Conservation (phyloP, 306 rosid genomes). For the Trichosanthes cucumerina region DNA sequence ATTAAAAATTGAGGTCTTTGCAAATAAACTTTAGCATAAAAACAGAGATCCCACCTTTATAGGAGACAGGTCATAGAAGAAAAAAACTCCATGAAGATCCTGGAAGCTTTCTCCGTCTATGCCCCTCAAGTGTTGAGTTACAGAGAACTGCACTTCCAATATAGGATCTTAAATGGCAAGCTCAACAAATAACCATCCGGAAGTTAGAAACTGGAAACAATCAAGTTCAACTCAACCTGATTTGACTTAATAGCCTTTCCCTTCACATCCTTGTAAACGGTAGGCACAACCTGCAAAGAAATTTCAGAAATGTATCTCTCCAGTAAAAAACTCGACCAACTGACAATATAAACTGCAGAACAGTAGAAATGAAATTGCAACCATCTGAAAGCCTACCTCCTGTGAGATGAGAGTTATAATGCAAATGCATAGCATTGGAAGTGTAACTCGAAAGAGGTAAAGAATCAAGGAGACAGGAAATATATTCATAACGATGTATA, state of each 20-base stretch:
- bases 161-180: not conserved
- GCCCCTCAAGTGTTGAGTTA: slow-evolving; percentile 76
- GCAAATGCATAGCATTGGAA: not conserved
- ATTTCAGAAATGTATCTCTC: not conserved
- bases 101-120: slow-evolving; percentile 61
- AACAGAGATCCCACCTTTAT: slow-evolving; percentile 49
- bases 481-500: not conserved
- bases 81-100: slow-evolving; percentile 89
- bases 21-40: slow-evolving; percentile 8
- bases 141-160: slow-evolving; percentile 71
- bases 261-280: slow-evolving; percentile 66
- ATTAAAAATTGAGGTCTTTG: not conserved
- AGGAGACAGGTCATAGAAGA: slow-evolving; percentile 94
- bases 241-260: slow-evolving; percentile 85
- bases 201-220: not conserved
- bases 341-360: not conserved
- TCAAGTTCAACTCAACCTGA: slow-evolving; percentile 41
- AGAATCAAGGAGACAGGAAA: not conserved
- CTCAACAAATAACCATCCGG: not conserved
- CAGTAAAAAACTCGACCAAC: not conserved
- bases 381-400: not conserved
- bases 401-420: not conserved
- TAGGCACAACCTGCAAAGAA: slow-evolving; percentile 73
- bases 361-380: not conserved
- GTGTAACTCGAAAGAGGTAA: not conserved